A percentile compares a stretch with the other conserved stretches of the same genome.
Conservation (phyloP, 2,329 filamentous ascomycete genomes). For the Fusarium domesticum region DNA sequence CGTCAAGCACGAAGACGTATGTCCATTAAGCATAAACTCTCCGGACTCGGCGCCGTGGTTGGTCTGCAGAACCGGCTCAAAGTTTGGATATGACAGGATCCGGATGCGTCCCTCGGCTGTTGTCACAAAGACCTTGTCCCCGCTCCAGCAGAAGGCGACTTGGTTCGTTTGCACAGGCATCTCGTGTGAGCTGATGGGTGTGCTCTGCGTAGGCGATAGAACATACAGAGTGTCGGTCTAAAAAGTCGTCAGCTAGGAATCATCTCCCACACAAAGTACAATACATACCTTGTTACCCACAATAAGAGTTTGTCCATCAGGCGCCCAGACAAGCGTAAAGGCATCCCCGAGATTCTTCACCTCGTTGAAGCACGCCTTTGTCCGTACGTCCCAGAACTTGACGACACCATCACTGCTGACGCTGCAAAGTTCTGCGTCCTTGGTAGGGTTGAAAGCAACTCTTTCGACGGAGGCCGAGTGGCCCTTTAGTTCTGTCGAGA, state of each 20-base stretch:
- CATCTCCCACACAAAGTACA: not conserved
- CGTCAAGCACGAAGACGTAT: constrained; percentile 69
- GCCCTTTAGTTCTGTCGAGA: constrained; percentile 72
- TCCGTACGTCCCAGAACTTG: constrained; percentile 77
- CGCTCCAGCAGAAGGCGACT: constrained; percentile 70
- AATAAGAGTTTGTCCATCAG: constrained; percentile 65
- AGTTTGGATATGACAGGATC: constrained; percentile 65
- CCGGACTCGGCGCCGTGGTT: constrained; percentile 43
- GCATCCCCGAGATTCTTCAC: constrained; percentile 64
- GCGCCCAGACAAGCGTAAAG: constrained; percentile 71
- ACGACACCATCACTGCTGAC: constrained; percentile 71
- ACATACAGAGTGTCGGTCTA: constrained; percentile 62
- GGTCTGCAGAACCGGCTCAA: constrained; percentile 54
- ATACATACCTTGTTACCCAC: constrained; percentile 67
- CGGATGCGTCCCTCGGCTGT: constrained; percentile 69
- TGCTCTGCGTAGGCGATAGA: constrained; percentile 57
- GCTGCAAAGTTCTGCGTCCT: constrained; percentile 74
- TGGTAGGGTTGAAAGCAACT: constrained; percentile 73
- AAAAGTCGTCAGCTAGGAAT: not conserved
- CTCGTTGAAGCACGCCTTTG: constrained; percentile 67
- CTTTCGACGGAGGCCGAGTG: constrained; percentile 66
- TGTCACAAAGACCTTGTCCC: constrained; percentile 66
- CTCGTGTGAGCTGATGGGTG: constrained; percentile 55
- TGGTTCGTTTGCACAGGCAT: constrained; percentile 68
- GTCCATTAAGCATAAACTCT: constrained; percentile 65